phyloP scores from a whole-genome alignment of 441 rosid species.

The Gossypium schwendimanii region DNA sequence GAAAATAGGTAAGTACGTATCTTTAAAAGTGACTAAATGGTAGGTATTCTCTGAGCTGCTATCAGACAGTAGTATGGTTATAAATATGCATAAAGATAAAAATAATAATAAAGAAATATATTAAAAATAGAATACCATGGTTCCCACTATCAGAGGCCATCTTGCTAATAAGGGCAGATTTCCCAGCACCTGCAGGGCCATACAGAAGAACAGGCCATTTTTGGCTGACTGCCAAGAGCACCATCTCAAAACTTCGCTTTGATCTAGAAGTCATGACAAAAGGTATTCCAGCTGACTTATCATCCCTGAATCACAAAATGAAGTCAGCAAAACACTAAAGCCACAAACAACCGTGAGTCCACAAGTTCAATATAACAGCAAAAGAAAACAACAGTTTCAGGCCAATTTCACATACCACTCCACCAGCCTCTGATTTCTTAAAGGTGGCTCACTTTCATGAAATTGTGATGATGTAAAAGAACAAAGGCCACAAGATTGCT shows the following conservation, averaged over 20 bases:
- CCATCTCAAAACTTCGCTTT: slow-evolving; percentile 75
- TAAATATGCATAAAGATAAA: not conserved
- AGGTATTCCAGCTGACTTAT: slow-evolving; percentile 35
- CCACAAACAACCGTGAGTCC: not conserved
- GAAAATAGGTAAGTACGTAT: not conserved
- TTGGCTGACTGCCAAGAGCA: slow-evolving; percentile 71
- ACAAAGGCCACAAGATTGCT: slow-evolving; percentile 28
- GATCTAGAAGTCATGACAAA: slow-evolving; percentile 58
- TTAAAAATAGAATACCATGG: slow-evolving; percentile 44
- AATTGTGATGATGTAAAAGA: slow-evolving; percentile 26
- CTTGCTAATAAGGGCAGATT: slow-evolving; percentile 79
- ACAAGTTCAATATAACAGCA: not conserved
- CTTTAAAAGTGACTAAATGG: not conserved
- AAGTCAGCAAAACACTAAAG: slow-evolving; percentile 1
- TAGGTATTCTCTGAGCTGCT: not conserved
- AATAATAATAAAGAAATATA: not conserved
- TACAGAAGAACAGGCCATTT: slow-evolving; percentile 93
- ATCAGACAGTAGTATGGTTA: not conserved
- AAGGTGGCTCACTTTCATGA: slow-evolving; percentile 37
- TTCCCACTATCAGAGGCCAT: slow-evolving; percentile 66
- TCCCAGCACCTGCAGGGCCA: slow-evolving; percentile 90
- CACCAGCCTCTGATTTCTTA: slow-evolving; percentile 36
- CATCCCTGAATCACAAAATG: slow-evolving; percentile 44
- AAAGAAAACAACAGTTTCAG: not conserved
- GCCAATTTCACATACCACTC: slow-evolving; percentile 15